A percentile compares a stretch with the other conserved stretches of the same genome.
Evolutionary conservation across 2,329 filamentous ascomycete genomes (phyloP).

Genomic region (Pseudocercospora musae): DNA sequence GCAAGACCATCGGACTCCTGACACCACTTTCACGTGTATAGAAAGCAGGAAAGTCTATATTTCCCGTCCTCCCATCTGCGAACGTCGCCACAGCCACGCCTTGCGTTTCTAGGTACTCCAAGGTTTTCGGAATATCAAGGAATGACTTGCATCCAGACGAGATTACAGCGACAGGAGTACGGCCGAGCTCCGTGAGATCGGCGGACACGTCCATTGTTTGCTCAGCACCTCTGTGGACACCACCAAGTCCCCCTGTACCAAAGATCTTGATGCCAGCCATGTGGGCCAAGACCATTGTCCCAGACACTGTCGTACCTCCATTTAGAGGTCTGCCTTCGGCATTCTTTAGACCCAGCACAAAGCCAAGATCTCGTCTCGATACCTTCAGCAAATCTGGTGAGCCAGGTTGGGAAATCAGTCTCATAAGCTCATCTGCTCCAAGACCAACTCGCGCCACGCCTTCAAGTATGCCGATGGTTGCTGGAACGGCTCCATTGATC

Average conservation of each 20-base stretch:
- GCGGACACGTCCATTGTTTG: conserved; percentile 89
- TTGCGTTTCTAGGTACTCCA: conserved; percentile 74
- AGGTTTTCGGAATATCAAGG: conserved; percentile 81
- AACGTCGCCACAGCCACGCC: conserved; percentile 86
- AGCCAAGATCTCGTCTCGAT: conserved; percentile 81
- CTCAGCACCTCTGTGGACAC: conserved; percentile 87
- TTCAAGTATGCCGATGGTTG: conserved; percentile 83
- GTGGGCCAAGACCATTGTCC: conserved; percentile 85
- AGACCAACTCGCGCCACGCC: conserved; percentile 81
- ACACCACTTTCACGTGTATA: conserved; percentile 85
- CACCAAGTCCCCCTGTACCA: conserved; percentile 89
- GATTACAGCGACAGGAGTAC: conserved; percentile 83
- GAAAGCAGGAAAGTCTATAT: conserved; percentile 86
- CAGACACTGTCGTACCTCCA: conserved; percentile 89
- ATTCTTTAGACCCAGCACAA: conserved; percentile 71
- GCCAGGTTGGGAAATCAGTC: conserved; percentile 60
- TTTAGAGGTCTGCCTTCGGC: conserved; percentile 66
- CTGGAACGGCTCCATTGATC: conserved; percentile 75
- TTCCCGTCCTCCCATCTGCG: conserved; percentile 69
- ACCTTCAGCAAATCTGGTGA: conserved; percentile 64
- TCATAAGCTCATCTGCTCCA: conserved; percentile 65
- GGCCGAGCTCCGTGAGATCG: conserved; percentile 87
- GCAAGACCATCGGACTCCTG: conserved; percentile 71
- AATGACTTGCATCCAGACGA: conserved; percentile 95
- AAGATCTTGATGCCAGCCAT: conserved; percentile 88